These are phyloP conservation scores for Lactarius quietus DNA, from an alignment of 768 basidiomycete species.

Conservation along the genomic window DNA sequence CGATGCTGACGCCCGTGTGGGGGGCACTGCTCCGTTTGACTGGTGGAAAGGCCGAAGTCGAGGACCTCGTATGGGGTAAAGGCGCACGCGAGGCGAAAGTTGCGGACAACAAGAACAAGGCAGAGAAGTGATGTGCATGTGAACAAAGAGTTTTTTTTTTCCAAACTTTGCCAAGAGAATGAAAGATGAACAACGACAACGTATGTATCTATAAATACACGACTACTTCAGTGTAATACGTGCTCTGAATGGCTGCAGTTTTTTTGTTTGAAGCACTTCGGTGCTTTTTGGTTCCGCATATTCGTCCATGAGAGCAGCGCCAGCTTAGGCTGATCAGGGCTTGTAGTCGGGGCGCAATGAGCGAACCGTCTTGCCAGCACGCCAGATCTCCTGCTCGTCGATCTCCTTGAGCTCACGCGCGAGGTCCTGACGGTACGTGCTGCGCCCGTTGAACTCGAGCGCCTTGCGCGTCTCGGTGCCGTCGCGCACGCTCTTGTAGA, in stretches of 20 bases:
- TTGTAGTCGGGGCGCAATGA: slow-evolving; percentile 85
- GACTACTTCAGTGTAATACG: slow-evolving; percentile 1
- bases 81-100: slow-evolving; percentile 25
- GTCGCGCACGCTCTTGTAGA: slow-evolving; percentile 92
- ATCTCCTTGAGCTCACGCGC: slow-evolving; percentile 91
- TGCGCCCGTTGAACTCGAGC: slow-evolving; percentile 90
- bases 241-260: slow-evolving; percentile 1
- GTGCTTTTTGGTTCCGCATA: not conserved
- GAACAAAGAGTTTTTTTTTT: not conserved
- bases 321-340: slow-evolving; percentile 34
- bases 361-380: slow-evolving; percentile 93
- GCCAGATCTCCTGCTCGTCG: slow-evolving; percentile 98
- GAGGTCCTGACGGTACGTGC: slow-evolving; percentile 91
- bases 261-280: not conserved
- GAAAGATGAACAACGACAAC: not conserved
- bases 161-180: not conserved
- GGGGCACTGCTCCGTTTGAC: slow-evolving; percentile 38
- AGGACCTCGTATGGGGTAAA: slow-evolving; percentile 43
- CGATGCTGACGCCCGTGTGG: slow-evolving; percentile 44
- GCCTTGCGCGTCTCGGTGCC: slow-evolving; percentile 97
- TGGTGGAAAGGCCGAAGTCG: slow-evolving; percentile 38
- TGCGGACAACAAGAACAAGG: slow-evolving; percentile 30
- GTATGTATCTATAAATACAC: slow-evolving; percentile 9
- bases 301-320: not conserved
- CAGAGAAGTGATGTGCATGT: not conserved